Percentiles rank a stretch among this genome's conserved stretches.
phyloP scores from a whole-genome alignment of 2,329 filamentous ascomycete genomes.

The Beauveria medogensis region DNA sequence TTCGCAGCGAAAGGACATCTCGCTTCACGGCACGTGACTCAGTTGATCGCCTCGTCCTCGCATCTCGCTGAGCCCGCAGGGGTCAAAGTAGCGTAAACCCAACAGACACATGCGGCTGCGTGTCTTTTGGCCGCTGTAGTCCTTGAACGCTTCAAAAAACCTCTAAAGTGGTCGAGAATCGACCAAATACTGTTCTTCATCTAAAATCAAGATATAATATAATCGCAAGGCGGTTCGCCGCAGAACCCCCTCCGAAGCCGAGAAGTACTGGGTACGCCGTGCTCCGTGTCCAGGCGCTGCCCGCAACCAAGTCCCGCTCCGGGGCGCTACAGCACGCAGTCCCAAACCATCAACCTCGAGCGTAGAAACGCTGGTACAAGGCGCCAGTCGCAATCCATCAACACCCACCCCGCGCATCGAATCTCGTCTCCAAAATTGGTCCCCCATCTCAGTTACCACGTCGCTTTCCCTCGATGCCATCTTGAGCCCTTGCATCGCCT shows the following conservation, averaged over 20 bases:
- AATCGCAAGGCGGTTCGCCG: neutral
- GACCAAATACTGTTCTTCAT: neutral
- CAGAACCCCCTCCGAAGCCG: neutral
- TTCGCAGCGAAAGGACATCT: too few species aligned
- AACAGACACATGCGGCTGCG: neutral
- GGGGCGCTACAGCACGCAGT: slow-evolving; percentile 3
- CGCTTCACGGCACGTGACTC: slow-evolving; percentile 1
- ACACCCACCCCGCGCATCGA: slow-evolving; percentile 35
- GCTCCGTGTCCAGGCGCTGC: neutral
- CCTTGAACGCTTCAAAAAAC: neutral
- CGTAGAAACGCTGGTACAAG: slow-evolving; percentile 45
- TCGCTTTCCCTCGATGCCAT: slow-evolving; percentile 41
- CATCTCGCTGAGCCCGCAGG: neutral
- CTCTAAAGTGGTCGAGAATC: neutral
- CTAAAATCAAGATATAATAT: neutral
- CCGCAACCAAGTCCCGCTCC: slow-evolving; percentile 11
- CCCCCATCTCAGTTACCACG: slow-evolving; percentile 45
- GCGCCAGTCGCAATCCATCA: slow-evolving; percentile 43
- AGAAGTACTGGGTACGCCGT: slow-evolving; percentile 8
- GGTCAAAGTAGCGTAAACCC: slow-evolving; percentile 1
- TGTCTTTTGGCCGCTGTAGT: neutral
- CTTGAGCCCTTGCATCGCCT: slow-evolving; percentile 38
- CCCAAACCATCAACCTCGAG: slow-evolving; percentile 48
- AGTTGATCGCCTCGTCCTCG: neutral
- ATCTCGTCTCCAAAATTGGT: slow-evolving; percentile 29